Conservation (phyloP, 2,329 filamentous ascomycete genomes). For the Fusarium torulosum region DNA sequence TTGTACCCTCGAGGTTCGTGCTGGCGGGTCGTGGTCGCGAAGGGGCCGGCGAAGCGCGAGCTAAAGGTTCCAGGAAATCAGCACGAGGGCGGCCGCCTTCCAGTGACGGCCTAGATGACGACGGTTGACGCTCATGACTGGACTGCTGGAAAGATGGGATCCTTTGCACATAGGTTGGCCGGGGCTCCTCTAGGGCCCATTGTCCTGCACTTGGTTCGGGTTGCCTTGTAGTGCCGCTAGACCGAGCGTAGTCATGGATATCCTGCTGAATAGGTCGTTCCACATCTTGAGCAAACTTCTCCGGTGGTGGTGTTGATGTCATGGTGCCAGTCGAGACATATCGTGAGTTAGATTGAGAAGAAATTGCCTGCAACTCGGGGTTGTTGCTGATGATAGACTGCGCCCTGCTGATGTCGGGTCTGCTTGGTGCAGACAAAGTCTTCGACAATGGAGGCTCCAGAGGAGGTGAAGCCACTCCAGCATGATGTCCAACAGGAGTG, state of each 20-base stretch:
- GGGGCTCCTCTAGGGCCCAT: slow-evolving; percentile 38
- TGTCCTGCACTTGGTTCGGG: slow-evolving; percentile 36
- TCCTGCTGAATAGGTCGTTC: slow-evolving; percentile 38
- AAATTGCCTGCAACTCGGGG: slow-evolving; percentile 70
- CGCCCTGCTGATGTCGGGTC: slow-evolving; percentile 68
- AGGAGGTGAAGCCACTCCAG: slow-evolving; percentile 45
- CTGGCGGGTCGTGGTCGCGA: slow-evolving; percentile 79
- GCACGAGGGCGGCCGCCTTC: slow-evolving; percentile 47
- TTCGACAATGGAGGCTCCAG: slow-evolving; percentile 53
- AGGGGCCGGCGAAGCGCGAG: slow-evolving; percentile 51
- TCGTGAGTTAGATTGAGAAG: slow-evolving; percentile 57
- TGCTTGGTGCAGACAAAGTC: slow-evolving; percentile 56
- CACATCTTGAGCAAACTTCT: slow-evolving; percentile 50
- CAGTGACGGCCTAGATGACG: slow-evolving; percentile 46
- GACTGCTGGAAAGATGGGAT: slow-evolving; percentile 47
- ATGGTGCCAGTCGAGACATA: slow-evolving; percentile 79
- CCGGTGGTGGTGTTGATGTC: slow-evolving; percentile 72
- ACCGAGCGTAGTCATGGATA: slow-evolving; percentile 45
- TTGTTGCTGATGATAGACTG: slow-evolving; percentile 73
- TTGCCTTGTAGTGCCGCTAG: slow-evolving; percentile 48
- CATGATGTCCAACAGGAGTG: slow-evolving; percentile 45
- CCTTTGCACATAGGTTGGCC: slow-evolving; percentile 34
- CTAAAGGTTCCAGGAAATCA: slow-evolving; percentile 44
- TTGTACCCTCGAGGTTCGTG: slow-evolving; percentile 83
- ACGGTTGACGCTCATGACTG: slow-evolving; percentile 45